Percentiles rank a stretch among this genome's conserved stretches.
These are phyloP conservation scores for Tardiomyces digboiensis DNA, from an alignment of 1,139 yeast species.

Conservation along the genomic window DNA sequence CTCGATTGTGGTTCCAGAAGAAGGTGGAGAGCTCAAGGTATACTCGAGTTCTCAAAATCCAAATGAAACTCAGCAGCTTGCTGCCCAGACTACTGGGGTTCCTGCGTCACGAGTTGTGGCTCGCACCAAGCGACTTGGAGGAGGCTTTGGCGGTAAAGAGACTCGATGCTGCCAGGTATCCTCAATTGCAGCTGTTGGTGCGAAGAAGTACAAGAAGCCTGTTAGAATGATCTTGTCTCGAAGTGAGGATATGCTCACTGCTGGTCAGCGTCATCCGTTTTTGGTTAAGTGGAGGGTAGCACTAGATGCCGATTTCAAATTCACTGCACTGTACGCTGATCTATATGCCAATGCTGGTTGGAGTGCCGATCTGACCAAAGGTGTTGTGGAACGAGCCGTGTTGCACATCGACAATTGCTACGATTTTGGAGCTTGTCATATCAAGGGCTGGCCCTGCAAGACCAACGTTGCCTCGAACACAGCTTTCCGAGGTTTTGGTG, in stretches of 20 bases:
- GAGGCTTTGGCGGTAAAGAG: constrained; percentile 58
- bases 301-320: constrained; percentile 30
- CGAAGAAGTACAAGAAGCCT: constrained; percentile 35
- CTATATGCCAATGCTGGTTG: constrained; percentile 38
- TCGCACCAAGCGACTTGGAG: constrained; percentile 43
- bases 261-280: constrained; percentile 40
- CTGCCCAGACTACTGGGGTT: constrained; percentile 33
- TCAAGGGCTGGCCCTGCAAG: constrained; percentile 31
- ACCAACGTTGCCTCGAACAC: constrained; percentile 39
- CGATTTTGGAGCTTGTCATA: constrained; percentile 31
- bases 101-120: constrained; percentile 32
- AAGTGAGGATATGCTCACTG: constrained; percentile 34
- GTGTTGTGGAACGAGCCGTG: constrained; percentile 37
- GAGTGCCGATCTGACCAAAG: constrained; percentile 37
- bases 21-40: constrained; percentile 35
- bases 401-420: constrained; percentile 35
- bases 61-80: constrained; percentile 32
- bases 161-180: constrained; percentile 33
- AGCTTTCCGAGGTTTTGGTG: constrained; percentile 40
- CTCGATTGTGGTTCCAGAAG: constrained; percentile 33
- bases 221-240: constrained; percentile 33
- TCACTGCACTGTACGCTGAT: constrained; percentile 29
- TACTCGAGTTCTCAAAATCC: constrained; percentile 36
- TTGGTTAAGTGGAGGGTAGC: constrained; percentile 34
- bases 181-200: constrained; percentile 47